phyloP scores from a whole-genome alignment of 176 grass and related monocot species.

The Dendrocalamus sinicus region DNA sequence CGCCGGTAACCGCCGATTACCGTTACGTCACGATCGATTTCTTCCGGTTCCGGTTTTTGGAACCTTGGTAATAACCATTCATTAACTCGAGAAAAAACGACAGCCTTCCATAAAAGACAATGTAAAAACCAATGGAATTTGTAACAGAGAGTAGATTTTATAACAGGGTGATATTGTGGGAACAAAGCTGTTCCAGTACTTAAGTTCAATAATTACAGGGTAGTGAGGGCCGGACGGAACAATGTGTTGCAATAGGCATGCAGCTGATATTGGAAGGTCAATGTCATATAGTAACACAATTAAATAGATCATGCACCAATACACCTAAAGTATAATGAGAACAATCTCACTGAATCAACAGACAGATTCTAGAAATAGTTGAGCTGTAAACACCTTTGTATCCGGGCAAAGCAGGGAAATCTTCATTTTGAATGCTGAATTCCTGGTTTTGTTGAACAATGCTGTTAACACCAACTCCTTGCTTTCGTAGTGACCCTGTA shows the following conservation, averaged over 20 bases:
- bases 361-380: slow-evolving; percentile 47
- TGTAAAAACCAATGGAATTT: slow-evolving; percentile 11
- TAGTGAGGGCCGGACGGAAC: not conserved
- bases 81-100: slow-evolving; percentile 23
- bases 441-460: slow-evolving; percentile 95
- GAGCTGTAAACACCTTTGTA: slow-evolving; percentile 76
- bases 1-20: no score
- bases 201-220: slow-evolving; percentile 11
- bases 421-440: slow-evolving; percentile 97
- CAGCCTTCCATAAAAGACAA: not conserved
- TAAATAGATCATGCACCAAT: slow-evolving; percentile 40
- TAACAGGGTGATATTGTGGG: not conserved
- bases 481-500: slow-evolving; percentile 83
- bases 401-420: slow-evolving; percentile 95
- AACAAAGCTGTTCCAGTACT: slow-evolving; percentile 19
- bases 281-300: slow-evolving; percentile 36
- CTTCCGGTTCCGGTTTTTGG: no score
- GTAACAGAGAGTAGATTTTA: not conserved
- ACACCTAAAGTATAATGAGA: slow-evolving; percentile 29
- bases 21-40: no score
- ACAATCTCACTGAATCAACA: slow-evolving; percentile 40
- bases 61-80: not conserved
- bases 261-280: slow-evolving; percentile 21
- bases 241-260: slow-evolving; percentile 26
- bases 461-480: slow-evolving; percentile 81